These are phyloP conservation scores for Ustilago tritici DNA, from an alignment of 1,284 basidiomycete genomes.

Conservation along the genomic window DNA sequence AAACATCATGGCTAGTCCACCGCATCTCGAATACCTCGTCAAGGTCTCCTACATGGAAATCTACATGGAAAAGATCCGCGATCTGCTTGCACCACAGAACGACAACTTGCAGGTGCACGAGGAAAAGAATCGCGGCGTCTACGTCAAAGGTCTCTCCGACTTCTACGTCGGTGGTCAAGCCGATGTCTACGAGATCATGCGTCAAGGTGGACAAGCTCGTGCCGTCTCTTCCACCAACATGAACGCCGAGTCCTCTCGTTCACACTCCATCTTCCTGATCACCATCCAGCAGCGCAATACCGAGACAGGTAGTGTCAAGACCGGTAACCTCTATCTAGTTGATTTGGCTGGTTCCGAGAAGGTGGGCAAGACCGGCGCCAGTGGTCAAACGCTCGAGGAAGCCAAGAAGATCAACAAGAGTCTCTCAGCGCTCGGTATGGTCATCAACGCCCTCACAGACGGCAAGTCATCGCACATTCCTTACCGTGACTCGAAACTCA, in stretches of 20 bases:
- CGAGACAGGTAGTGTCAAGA: conserved; percentile 94
- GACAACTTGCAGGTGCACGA: conserved; percentile 99
- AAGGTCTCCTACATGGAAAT: conserved; percentile 99
- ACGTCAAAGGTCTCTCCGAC: conserved; percentile 97
- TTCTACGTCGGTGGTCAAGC: conserved; percentile 84
- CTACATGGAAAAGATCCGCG: conserved; percentile 95
- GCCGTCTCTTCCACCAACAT: conserved; percentile 98
- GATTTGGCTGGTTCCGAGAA: conserved; percentile 99
- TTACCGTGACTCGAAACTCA: conserved; percentile 99
- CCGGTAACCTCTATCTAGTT: conserved; percentile 95
- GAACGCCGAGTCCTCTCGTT: conserved; percentile 99
- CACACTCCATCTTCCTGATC: conserved; percentile 98
- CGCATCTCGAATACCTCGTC: conserved; percentile 96
- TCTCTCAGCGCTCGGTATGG: conserved; percentile 97
- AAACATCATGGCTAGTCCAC: conserved; percentile 93
- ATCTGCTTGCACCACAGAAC: conserved; percentile 95
- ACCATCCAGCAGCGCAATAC: conserved; percentile 97
- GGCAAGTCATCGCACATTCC: conserved; percentile 93
- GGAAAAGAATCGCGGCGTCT: conserved; percentile 96
- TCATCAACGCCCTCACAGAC: conserved; percentile 98
- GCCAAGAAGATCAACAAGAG: conserved; percentile 99
- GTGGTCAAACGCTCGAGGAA: conserved; percentile 97
- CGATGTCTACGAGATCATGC: conserved; percentile 99
- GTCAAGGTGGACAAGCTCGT: conserved; percentile 89
- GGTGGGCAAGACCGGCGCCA: conserved; percentile 98